phyloP scores from a whole-genome alignment of 805 yeast genomes.

The Saccharomyces paradoxus region DNA sequence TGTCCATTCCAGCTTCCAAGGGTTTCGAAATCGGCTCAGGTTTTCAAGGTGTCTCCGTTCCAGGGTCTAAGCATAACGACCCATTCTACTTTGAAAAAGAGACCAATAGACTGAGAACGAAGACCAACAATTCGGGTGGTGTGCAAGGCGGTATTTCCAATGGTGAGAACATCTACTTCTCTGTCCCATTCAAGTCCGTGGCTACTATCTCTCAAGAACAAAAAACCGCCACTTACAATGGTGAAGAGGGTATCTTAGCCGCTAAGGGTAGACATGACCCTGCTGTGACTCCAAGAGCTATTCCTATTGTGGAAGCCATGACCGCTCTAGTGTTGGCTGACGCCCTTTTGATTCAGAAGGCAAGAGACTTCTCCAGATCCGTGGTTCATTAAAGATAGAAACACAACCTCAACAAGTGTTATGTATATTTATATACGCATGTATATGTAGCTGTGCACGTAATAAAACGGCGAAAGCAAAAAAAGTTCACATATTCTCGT shows the following conservation, averaged over 20 bases:
- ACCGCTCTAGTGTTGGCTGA: constrained; percentile 91
- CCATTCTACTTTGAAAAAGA: constrained; percentile 59
- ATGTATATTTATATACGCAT: background rate
- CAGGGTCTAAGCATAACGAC: constrained; percentile 93
- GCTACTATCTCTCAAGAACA: constrained; percentile 96
- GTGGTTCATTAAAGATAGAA: constrained; percentile 21
- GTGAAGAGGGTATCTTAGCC: constrained; percentile 77
- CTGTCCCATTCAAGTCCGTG: constrained; percentile 95
- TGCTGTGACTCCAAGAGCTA: constrained; percentile 95
- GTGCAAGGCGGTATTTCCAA: constrained; percentile 96
- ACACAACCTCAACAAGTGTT: background rate
- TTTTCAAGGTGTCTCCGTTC: constrained; percentile 77
- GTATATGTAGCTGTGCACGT: constrained; percentile 33
- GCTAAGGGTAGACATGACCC: constrained; percentile 99
- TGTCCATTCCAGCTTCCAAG: constrained; percentile 94
- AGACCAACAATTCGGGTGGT: constrained; percentile 92
- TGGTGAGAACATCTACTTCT: constrained; percentile 91
- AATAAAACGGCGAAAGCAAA: background rate
- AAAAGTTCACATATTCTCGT: background rate
- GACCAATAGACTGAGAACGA: constrained; percentile 64
- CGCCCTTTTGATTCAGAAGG: constrained; percentile 72
- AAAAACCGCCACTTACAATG: constrained; percentile 80
- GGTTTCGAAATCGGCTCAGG: constrained; percentile 98
- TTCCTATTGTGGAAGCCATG: constrained; percentile 98
- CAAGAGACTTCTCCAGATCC: constrained; percentile 54